Conservation (phyloP, 495 filamentous ascomycete species). For the Hypoxylon crocopeplum region DNA sequence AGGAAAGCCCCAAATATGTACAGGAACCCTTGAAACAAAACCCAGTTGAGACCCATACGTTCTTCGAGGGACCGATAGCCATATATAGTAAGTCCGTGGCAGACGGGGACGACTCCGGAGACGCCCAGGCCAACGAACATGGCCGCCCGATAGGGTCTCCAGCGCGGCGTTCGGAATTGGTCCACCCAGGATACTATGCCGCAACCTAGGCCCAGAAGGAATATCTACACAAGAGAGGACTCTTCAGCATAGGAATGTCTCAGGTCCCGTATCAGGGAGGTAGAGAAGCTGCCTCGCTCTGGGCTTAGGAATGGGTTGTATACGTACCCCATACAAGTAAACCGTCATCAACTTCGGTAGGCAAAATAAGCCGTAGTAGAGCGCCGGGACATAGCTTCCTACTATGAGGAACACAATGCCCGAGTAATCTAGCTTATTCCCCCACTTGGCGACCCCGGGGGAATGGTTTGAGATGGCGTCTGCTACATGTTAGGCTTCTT, state of each 20-base stretch:
- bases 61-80: constrained; percentile 53
- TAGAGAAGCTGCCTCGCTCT: not conserved
- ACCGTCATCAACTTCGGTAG: constrained; percentile 62
- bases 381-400: constrained; percentile 82
- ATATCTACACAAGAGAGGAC: constrained; percentile 63
- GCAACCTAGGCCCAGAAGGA: constrained; percentile 75
- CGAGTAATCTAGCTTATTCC: constrained; percentile 79
- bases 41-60: constrained; percentile 83
- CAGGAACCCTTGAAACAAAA: constrained; percentile 75
- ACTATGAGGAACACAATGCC: constrained; percentile 90
- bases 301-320: not conserved
- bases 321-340: constrained; percentile 77
- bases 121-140: constrained; percentile 94
- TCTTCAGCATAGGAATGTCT: not conserved
- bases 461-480: constrained; percentile 54
- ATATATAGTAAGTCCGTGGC: constrained; percentile 72
- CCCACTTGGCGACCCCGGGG: constrained; percentile 50
- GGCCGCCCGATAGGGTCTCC: constrained; percentile 82
- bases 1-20: constrained; percentile 87
- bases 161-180: constrained; percentile 79
- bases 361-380: constrained; percentile 88
- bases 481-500: constrained; percentile 15
- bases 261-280: not conserved
- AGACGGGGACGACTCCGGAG: constrained; percentile 78
- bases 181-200: constrained; percentile 76